These are phyloP conservation scores for Heterobasidion irregulare DNA, from an alignment of 1,284 basidiomycete species.

Conservation along the genomic window DNA sequence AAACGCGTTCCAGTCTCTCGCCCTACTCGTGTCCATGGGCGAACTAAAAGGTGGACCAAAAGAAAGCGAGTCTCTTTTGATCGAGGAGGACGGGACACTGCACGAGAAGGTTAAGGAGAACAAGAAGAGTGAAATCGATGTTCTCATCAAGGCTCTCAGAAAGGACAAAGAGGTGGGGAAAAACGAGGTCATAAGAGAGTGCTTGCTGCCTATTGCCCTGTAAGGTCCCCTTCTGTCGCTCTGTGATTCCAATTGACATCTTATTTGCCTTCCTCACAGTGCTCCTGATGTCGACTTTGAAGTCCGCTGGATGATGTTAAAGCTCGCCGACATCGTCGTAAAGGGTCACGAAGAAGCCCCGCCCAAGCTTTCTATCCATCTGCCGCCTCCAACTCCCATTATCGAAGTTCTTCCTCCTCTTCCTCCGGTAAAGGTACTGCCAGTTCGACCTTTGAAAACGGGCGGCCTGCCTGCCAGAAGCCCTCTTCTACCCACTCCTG, in stretches of 20 bases:
- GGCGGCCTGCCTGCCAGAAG: slow-evolving; percentile 32
- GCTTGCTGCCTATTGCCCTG: slow-evolving; percentile 75
- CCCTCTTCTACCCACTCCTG: slow-evolving; percentile 31
- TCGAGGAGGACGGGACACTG: slow-evolving; percentile 77
- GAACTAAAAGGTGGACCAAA: slow-evolving; percentile 76
- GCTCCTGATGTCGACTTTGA: slow-evolving; percentile 74
- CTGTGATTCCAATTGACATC: background rate
- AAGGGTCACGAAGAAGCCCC: slow-evolving; percentile 74
- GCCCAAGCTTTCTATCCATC: slow-evolving; percentile 82
- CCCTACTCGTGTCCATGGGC: slow-evolving; percentile 82
- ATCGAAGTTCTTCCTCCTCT: slow-evolving; percentile 44
- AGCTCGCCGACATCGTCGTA: slow-evolving; percentile 87
- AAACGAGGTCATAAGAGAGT: slow-evolving; percentile 73
- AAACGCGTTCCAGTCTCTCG: slow-evolving; percentile 81
- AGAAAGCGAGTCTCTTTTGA: slow-evolving; percentile 67
- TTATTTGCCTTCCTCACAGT: slow-evolving; percentile 26
- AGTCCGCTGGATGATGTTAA: slow-evolving; percentile 86
- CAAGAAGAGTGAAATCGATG: slow-evolving; percentile 74
- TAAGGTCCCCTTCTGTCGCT: slow-evolving; percentile 29
- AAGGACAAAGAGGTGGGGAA: slow-evolving; percentile 84
- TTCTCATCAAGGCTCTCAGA: slow-evolving; percentile 73
- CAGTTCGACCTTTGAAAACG: slow-evolving; percentile 31
- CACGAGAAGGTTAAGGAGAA: slow-evolving; percentile 66
- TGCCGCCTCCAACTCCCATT: slow-evolving; percentile 72
- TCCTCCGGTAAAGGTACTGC: slow-evolving; percentile 29